These are phyloP conservation scores for Amanita fuliginea DNA, from an alignment of 768 basidiomycete genomes.

Conservation along the genomic window DNA sequence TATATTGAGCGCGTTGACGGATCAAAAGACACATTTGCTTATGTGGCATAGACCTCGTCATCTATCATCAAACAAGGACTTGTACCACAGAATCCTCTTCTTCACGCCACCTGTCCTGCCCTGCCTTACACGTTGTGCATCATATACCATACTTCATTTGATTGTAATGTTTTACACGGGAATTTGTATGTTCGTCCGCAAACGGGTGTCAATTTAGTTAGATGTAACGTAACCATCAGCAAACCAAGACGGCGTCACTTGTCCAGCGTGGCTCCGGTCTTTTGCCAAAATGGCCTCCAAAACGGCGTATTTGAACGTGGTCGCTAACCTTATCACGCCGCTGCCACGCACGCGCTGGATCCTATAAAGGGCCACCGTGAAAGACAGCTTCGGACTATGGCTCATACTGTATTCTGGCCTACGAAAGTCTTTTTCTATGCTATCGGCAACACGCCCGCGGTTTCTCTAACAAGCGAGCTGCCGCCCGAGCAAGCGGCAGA, in stretches of 20 bases:
- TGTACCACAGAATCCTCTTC: neutral
- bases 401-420: conserved; percentile 25
- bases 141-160: conserved; percentile 2
- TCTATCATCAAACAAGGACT: neutral
- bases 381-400: conserved; percentile 16
- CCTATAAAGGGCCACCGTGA: neutral
- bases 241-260: no score
- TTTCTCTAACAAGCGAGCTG: conserved; percentile 29
- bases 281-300: no score
- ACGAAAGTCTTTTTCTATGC: conserved; percentile 35
- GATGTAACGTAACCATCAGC: no score
- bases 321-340: neutral
- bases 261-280: no score
- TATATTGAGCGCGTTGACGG: conserved; percentile 93
- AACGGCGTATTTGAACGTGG: no score
- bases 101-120: neutral
- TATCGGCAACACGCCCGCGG: conserved; percentile 38
- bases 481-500: conserved; percentile 28
- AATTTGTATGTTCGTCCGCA: no score
- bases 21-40: conserved; percentile 81
- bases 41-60: conserved; percentile 43
- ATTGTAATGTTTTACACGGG: conserved; percentile 1
- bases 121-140: neutral
- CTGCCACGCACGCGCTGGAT: no score
- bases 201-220: no score